A percentile compares a stretch with the other conserved stretches of the same genome.
Conservation (phyloP, 139 green algal species). For the Tetraselmis striata region DNA sequence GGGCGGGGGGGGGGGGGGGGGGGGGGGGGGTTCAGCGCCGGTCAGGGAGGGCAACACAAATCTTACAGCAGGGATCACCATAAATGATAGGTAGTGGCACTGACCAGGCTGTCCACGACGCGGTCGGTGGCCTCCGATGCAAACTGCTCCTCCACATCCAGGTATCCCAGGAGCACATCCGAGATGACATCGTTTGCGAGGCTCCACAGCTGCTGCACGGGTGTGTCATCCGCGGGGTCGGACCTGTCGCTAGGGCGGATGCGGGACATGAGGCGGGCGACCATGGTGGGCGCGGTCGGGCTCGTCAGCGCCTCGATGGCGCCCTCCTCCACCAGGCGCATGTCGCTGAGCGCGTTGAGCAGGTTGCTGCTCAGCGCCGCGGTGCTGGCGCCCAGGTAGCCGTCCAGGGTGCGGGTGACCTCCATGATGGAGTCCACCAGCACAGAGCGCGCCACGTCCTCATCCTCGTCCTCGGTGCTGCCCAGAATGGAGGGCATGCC, state of each 20-base stretch:
- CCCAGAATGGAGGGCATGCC: not conserved
- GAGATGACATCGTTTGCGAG: not conserved
- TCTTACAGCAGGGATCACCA: no score
- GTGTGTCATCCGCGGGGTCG: not conserved
- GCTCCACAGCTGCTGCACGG: not conserved
- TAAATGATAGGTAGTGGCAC: no score
- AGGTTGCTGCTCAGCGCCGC: not conserved
- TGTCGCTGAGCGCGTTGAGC: not conserved
- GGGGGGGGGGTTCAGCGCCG: no score
- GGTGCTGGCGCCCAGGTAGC: not conserved
- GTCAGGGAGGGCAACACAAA: no score
- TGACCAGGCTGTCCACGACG: not conserved
- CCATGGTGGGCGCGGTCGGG: not conserved
- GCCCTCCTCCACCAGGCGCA: not conserved
- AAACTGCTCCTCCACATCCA: slow-evolving; percentile 3
- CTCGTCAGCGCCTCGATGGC: not conserved
- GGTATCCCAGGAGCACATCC: not conserved
- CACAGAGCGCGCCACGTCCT: not conserved
- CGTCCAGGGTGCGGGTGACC: not conserved
- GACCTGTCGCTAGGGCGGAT: not conserved
- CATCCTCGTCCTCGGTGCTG: not conserved
- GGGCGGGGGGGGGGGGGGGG: no score
- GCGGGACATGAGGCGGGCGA: not conserved
- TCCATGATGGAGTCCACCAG: not conserved
- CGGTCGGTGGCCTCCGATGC: not conserved